These are phyloP conservation scores for Phytophthora ohioensis DNA, from an alignment of 352 stramenopile species.

Conservation along the genomic window DNA sequence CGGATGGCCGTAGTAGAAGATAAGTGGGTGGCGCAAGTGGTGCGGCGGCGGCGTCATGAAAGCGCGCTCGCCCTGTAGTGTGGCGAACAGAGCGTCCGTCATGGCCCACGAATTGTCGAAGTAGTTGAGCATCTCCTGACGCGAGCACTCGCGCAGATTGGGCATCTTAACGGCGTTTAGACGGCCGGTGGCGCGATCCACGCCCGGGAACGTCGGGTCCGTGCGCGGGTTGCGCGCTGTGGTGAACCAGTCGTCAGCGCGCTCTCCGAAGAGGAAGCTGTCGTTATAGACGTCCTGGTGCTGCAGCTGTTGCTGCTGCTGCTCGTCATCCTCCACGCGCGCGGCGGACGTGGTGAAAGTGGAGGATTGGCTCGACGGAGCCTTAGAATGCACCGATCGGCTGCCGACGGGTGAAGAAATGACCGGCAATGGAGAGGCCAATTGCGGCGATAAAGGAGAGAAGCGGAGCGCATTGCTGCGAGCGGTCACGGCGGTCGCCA, in stretches of 20 bases:
- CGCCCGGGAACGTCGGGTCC: conserved; percentile 66
- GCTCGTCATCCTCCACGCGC: conserved; percentile 23
- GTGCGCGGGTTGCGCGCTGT: conserved; percentile 65
- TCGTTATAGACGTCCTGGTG: conserved; percentile 60
- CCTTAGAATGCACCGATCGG: conserved; percentile 25
- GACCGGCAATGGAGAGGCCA: neutral
- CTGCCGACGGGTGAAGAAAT: neutral
- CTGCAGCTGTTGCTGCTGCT: conserved; percentile 2
- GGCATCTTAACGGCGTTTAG: conserved; percentile 82
- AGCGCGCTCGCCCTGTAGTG: conserved; percentile 89
- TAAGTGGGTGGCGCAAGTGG: conserved; percentile 95
- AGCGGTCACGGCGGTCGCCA: conserved; percentile 43
- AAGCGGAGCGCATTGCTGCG: conserved; percentile 1
- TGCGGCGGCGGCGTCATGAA: conserved; percentile 94
- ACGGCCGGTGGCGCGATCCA: conserved; percentile 46
- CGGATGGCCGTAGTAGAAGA: conserved; percentile 99
- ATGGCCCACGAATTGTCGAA: conserved; percentile 96
- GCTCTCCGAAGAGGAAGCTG: conserved; percentile 65
- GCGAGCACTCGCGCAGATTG: conserved; percentile 85
- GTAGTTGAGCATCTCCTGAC: conserved; percentile 92
- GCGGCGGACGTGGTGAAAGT: conserved; percentile 40
- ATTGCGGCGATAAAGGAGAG: conserved; percentile 6
- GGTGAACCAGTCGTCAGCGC: conserved; percentile 79
- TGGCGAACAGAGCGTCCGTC: conserved; percentile 94
- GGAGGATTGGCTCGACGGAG: conserved; percentile 28